These are phyloP conservation scores for Aspergillus costaricaensis DNA, from an alignment of 2,329 filamentous ascomycete genomes.

Conservation along the genomic window DNA sequence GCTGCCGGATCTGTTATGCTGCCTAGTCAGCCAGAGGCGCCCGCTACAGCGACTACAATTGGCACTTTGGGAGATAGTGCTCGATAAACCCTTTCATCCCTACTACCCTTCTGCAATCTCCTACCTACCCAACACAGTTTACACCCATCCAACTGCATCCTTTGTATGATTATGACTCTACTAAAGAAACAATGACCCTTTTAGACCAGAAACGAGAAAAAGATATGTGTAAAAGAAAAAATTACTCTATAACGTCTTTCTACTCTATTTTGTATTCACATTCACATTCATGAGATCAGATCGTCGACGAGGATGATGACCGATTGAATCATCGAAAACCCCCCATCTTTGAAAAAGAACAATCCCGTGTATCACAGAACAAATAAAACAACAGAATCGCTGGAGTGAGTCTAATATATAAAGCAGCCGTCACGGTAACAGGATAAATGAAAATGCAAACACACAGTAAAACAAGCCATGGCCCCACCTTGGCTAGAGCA, in stretches of 20 bases:
- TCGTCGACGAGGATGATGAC: not conserved
- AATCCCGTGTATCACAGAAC: slow-evolving; percentile 10
- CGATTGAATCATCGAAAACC: not conserved
- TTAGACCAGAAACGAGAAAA: not conserved
- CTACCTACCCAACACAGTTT: no score
- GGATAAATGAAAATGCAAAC: not conserved
- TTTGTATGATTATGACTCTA: not conserved
- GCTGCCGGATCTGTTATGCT: no score
- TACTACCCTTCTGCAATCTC: no score
- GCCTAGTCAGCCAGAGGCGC: no score
- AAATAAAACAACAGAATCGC: slow-evolving; percentile 16
- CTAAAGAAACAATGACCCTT: no score
- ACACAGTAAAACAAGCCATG: not conserved
- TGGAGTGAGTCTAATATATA: slow-evolving; percentile 21
- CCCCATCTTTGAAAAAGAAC: not conserved
- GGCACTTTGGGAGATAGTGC: no score
- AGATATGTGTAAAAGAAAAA: not conserved
- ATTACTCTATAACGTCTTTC: slow-evolving; percentile 10
- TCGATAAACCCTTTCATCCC: no score
- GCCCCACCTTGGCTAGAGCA: no score
- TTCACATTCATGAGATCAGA: slow-evolving; percentile 1
- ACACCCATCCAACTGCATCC: no score
- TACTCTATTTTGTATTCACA: slow-evolving; percentile 13
- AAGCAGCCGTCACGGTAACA: slow-evolving; percentile 2
- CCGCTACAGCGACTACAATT: no score